Percentiles rank a stretch among this genome's conserved stretches.
These are phyloP conservation scores for Kurtzmaniella quercitrusa DNA, from an alignment of 1,139 yeast species.

Conservation along the genomic window DNA sequence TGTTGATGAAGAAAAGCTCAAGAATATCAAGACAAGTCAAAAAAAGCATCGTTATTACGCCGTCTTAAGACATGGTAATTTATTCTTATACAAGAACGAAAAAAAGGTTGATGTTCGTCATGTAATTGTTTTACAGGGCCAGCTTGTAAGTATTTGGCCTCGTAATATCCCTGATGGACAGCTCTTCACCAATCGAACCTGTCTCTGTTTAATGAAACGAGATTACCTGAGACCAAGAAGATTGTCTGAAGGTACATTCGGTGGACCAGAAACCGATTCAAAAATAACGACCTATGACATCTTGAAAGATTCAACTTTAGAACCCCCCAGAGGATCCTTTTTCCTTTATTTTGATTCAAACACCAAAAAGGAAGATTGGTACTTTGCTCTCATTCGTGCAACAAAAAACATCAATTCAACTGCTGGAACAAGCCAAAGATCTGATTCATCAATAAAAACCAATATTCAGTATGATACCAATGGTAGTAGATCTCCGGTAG, in stretches of 20 bases:
- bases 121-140: slow-evolving; percentile 71
- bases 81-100: slow-evolving; percentile 75
- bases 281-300: slow-evolving; percentile 18
- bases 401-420: slow-evolving; percentile 36
- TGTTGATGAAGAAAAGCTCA: slow-evolving; percentile 11
- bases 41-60: slow-evolving; percentile 65
- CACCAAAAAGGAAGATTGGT: slow-evolving; percentile 87
- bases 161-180: slow-evolving; percentile 66
- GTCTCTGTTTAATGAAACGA: slow-evolving; percentile 62
- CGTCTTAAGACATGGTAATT: slow-evolving; percentile 75
- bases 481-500: slow-evolving; percentile 11
- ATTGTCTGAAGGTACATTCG: slow-evolving; percentile 21
- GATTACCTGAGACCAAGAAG: slow-evolving; percentile 30
- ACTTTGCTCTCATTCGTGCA: slow-evolving; percentile 76
- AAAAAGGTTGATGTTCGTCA: slow-evolving; percentile 64
- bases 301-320: slow-evolving; percentile 11
- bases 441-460: background rate
- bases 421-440: slow-evolving; percentile 5
- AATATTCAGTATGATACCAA: slow-evolving; percentile 10
- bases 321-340: slow-evolving; percentile 55
- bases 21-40: slow-evolving; percentile 15
- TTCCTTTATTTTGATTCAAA: slow-evolving; percentile 75
- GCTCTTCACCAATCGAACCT: slow-evolving; percentile 72
- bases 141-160: slow-evolving; percentile 85
- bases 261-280: slow-evolving; percentile 12